phyloP scores from a whole-genome alignment of 768 basidiomycete species.

The Lyophyllum shimeji region DNA sequence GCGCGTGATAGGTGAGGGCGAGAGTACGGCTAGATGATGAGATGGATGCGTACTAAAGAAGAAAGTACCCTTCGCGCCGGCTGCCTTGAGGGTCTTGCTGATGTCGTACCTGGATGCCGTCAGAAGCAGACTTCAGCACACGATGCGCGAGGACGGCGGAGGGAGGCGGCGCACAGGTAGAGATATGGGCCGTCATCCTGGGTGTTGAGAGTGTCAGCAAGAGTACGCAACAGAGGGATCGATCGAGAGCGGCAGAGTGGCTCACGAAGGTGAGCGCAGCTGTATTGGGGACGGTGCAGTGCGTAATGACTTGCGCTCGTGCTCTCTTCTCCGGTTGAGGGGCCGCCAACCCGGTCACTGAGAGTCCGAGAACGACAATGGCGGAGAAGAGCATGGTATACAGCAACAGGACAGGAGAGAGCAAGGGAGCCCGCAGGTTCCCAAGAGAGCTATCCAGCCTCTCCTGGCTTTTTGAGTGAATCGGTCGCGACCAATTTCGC shows the following conservation, averaged over 20 bases:
- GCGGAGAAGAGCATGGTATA: constrained; percentile 11
- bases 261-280: constrained; percentile 20
- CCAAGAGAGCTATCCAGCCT: neutral
- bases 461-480: neutral
- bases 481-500: neutral
- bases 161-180: constrained; percentile 9
- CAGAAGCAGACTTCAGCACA: neutral
- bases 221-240: neutral
- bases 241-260: neutral
- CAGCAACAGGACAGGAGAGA: neutral
- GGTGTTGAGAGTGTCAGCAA: neutral
- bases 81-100: constrained; percentile 18
- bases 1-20: neutral
- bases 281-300: constrained; percentile 19
- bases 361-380: constrained; percentile 11
- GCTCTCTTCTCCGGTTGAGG: constrained; percentile 17
- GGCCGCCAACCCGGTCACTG: constrained; percentile 3
- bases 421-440: neutral
- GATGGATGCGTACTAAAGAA: constrained; percentile 27
- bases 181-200: constrained; percentile 21
- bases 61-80: constrained; percentile 29
- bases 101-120: constrained; percentile 10
- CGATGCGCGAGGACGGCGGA: too few relatives aligned
- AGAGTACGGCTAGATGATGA: neutral
- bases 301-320: constrained; percentile 17